Evolutionary conservation across 1,284 basidiomycete genomes (phyloP).

Genomic region (Naganishia liquefaciens): DNA sequence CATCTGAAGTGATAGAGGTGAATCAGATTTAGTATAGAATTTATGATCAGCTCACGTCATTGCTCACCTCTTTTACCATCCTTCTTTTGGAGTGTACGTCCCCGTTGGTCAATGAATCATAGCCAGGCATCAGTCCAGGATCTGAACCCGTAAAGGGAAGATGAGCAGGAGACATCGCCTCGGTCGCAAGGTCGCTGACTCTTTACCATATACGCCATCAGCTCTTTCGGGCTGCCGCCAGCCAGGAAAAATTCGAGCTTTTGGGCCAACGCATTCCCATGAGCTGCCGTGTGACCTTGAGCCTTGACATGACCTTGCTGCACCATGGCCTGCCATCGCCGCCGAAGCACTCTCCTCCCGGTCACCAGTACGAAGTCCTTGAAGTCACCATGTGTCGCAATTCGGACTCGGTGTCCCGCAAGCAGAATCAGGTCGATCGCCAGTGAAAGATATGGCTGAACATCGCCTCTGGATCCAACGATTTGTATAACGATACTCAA

Average conservation of each 20-base stretch:
- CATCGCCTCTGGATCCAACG: conserved; percentile 64
- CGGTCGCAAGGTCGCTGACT: conserved; percentile 39
- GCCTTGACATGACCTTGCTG: neutral
- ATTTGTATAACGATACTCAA: conserved; percentile 67
- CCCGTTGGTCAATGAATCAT: conserved; percentile 44
- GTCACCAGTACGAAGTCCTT: conserved; percentile 30
- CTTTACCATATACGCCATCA: conserved; percentile 54
- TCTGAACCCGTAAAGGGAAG: conserved; percentile 38
- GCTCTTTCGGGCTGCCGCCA: conserved; percentile 49
- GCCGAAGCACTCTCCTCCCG: conserved; percentile 18
- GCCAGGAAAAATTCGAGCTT: conserved; percentile 48
- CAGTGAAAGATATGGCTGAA: conserved; percentile 69
- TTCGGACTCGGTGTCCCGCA: conserved; percentile 63
- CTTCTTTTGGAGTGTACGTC: conserved; percentile 31
- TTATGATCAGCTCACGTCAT: neutral
- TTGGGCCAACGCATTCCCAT: conserved; percentile 37
- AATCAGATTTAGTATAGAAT: neutral
- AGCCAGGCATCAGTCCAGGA: conserved; percentile 47
- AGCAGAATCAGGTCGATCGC: conserved; percentile 59
- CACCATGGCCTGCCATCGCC: conserved; percentile 21
- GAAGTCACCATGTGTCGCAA: conserved; percentile 62
- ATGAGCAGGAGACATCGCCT: neutral
- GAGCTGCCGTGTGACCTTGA: neutral
- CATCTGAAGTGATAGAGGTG: conserved; percentile 48
- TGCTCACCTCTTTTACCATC: conserved; percentile 29